phyloP scores from a whole-genome alignment of 768 basidiomycete genomes.

The Kwoniella botswanensis region DNA sequence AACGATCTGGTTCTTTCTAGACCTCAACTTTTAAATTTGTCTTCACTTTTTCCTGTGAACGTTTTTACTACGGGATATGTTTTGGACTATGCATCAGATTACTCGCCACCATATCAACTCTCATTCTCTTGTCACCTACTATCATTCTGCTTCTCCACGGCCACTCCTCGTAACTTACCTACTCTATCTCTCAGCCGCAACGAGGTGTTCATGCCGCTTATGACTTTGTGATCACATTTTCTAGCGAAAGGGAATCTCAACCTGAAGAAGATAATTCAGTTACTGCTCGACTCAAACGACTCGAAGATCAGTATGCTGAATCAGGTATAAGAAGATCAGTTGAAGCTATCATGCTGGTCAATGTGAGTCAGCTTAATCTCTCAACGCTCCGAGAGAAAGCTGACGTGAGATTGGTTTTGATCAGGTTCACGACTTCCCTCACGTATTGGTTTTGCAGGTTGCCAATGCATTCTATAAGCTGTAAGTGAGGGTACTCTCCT shows the following conservation, averaged over 20 bases:
- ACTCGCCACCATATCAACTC: not conserved
- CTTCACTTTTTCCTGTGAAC: too few relatives aligned
- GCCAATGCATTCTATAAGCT: conserved; percentile 99
- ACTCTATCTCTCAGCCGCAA: not conserved
- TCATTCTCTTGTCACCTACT: not conserved
- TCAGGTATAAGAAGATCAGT: conserved; percentile 94
- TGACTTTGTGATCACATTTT: not conserved
- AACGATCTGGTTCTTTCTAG: too few relatives aligned
- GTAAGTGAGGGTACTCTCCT: conserved; percentile 62
- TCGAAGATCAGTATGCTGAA: conserved; percentile 96
- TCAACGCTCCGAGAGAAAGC: not conserved
- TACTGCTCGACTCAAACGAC: conserved; percentile 86
- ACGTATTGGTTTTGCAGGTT: conserved; percentile 97
- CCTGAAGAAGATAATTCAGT: conserved; percentile 98
- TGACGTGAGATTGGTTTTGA: not conserved
- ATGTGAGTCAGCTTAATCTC: conserved; percentile 28
- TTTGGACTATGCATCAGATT: not conserved
- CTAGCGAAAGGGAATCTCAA: conserved; percentile 91
- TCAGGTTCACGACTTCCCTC: conserved; percentile 80
- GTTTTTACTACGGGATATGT: too few relatives aligned
- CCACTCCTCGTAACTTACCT: too few relatives aligned
- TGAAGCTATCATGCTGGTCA: conserved; percentile 62
- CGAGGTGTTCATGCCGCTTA: not conserved
- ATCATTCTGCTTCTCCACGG: not conserved
- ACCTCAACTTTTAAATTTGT: too few relatives aligned